phyloP scores from a whole-genome alignment of 805 yeast species.

The Cyberlindnera maritima region DNA sequence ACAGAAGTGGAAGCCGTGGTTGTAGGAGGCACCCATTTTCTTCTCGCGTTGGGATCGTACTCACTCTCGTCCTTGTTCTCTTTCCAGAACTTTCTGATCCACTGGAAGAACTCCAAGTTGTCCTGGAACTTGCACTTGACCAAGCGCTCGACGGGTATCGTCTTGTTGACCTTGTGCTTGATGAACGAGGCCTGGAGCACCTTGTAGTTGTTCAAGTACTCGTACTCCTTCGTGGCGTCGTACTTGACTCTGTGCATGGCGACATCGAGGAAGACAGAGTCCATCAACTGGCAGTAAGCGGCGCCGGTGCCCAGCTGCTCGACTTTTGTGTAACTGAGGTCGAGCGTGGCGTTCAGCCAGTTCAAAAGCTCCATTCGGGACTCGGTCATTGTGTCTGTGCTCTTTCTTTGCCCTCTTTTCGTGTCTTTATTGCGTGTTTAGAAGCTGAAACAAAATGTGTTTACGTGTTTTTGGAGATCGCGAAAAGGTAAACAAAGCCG shows the following conservation, averaged over 20 bases:
- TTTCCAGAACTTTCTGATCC: conserved; percentile 83
- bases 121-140: conserved; percentile 91
- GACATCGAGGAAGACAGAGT: conserved; percentile 77
- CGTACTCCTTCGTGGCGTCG: conserved; percentile 69
- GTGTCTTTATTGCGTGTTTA: not conserved
- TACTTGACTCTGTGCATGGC: conserved; percentile 79
- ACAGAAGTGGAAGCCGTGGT: too few species aligned
- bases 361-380: conserved; percentile 79
- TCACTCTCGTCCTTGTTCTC: conserved; percentile 65
- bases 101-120: conserved; percentile 89
- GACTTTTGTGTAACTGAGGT: conserved; percentile 65
- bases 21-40: conserved; percentile 34
- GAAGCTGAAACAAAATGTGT: not conserved
- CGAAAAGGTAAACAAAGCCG: too few species aligned
- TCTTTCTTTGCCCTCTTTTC: not conserved
- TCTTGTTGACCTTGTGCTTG: conserved; percentile 65
- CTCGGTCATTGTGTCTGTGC: conserved; percentile 35
- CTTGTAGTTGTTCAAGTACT: conserved; percentile 77
- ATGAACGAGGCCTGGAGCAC: conserved; percentile 79
- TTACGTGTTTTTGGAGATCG: not conserved
- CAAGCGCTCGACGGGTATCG: conserved; percentile 76
- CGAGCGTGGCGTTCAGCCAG: conserved; percentile 79
- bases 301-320: conserved; percentile 98
- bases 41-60: conserved; percentile 67
- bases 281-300: conserved; percentile 88